Evolutionary conservation across 352 stramenopile genomes (phyloP), one percentile per base, ranked within the genome.

Genomic region (Peronospora farinosa): DNA sequence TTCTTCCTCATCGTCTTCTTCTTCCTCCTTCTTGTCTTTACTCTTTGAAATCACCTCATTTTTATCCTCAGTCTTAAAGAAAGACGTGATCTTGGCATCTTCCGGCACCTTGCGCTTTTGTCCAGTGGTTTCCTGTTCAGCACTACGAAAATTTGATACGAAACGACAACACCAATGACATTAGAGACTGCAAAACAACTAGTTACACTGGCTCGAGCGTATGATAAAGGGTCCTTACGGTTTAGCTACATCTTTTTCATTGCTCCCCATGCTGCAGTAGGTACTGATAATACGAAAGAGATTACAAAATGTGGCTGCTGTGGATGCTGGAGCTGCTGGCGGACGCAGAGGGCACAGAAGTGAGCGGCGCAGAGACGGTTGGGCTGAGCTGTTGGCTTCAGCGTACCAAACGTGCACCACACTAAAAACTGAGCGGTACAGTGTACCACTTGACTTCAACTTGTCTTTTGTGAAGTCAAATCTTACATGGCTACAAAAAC

Each of bases 61-160:
- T 41, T 61, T 41, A 53, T 65, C 39, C 7, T 49, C 59, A 42
- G 27, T 28, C 47, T 64, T 67, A 30, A 61, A 64, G 43, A 65
- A 62, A 15, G 59, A 49, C 54, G 59, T 60, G 36, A 67, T 67
- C 48, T 70, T 68, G 17, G 51, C 40, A 21, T 43, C 49, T 1
- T 71, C 63, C 32, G 67, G 47, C 4, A 63, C 64, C 47, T 82
- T 82, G 11, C 71, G 66, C 57, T 82, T 82, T 47, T 63, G 39
- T 21, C 63, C 66, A 21, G 54, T 44, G 7, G 32, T 49, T 47
- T 73, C 66, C 33, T 67, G 60, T 51, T 77, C 71, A 30, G 43
- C 44, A 51, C 70, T 81, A 39, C 9, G 48, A 38, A 9, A 17
- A 32, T 19, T n/a, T 0, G 28, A 44, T 30, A 37, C 48, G 37